Evolutionary conservation across 2,329 filamentous ascomycete species (phyloP).

Genomic region (Aspergillus quadricinctus): DNA sequence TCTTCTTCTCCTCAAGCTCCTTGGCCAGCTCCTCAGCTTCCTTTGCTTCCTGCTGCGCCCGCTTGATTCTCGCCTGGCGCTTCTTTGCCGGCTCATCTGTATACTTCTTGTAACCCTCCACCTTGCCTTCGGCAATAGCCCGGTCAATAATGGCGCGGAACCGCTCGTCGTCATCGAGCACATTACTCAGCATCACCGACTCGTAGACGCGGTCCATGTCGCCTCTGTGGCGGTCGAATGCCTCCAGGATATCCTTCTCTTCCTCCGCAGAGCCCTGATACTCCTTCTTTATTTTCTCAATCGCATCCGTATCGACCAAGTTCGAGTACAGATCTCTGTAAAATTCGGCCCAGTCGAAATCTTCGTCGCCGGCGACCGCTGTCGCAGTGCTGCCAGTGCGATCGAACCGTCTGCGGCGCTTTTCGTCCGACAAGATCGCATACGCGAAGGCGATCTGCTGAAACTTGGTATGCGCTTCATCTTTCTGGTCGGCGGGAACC

Average conservation of each 20-base stretch:
- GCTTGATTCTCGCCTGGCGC: conserved; percentile 55
- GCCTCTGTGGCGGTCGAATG: conserved; percentile 70
- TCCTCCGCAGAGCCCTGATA: conserved; percentile 90
- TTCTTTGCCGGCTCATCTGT: conserved; percentile 67
- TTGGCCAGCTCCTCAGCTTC: conserved; percentile 73
- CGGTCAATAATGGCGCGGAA: conserved; percentile 77
- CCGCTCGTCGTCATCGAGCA: conserved; percentile 76
- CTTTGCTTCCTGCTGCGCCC: conserved; percentile 61
- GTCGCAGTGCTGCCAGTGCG: conserved; percentile 84
- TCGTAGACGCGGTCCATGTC: conserved; percentile 75
- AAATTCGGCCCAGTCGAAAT: conserved; percentile 87
- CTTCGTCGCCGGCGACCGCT: conserved; percentile 64
- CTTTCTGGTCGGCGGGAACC: conserved; percentile 62
- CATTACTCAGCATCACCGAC: conserved; percentile 79
- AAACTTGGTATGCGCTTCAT: conserved; percentile 72
- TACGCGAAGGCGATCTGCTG: conserved; percentile 92
- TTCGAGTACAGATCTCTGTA: conserved; percentile 80
- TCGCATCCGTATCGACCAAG: conserved; percentile 67
- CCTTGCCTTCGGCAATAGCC: conserved; percentile 67
- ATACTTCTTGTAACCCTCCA: conserved; percentile 65
- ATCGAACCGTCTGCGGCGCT: conserved; percentile 81
- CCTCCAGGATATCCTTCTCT: conserved; percentile 67
- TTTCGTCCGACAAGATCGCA: conserved; percentile 79
- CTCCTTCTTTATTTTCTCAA: conserved; percentile 67
- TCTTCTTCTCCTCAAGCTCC: conserved; percentile 69